A percentile compares a stretch with the other conserved stretches of the same genome.
Evolutionary conservation across 495 filamentous ascomycete genomes (phyloP).

Genomic region (Talaromyces wortmannii): DNA sequence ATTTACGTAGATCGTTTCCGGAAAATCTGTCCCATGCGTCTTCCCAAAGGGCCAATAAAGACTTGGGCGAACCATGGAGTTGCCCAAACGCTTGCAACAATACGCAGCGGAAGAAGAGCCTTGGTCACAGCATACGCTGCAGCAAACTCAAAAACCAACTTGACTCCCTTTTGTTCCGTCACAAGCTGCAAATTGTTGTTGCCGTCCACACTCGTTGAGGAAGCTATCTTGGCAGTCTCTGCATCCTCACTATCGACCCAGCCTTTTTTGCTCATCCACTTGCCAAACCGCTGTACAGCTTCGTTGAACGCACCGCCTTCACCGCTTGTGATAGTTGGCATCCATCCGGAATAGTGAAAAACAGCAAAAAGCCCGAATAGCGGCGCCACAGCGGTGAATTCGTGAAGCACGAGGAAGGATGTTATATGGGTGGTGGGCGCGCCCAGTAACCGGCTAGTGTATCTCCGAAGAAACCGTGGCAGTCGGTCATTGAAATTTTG

Average conservation of each 20-base stretch:
- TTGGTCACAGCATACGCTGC: conserved; percentile 89
- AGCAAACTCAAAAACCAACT: conserved; percentile 61
- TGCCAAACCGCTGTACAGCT: conserved; percentile 48
- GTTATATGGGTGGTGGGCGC: conserved; percentile 79
- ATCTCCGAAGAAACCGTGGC: conserved; percentile 53
- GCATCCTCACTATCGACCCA: conserved; percentile 49
- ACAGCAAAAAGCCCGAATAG: conserved; percentile 63
- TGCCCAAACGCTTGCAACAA: conserved; percentile 73
- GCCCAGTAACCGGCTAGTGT: conserved; percentile 58
- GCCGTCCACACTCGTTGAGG: conserved; percentile 5
- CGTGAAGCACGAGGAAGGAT: conserved; percentile 86
- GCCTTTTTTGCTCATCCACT: conserved; percentile 53
- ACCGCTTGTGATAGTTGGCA: conserved; percentile 47
- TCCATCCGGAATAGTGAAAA: conserved; percentile 70
- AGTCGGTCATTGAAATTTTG: conserved; percentile 53
- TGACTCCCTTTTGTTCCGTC: conserved; percentile 29
- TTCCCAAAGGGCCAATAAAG: conserved; percentile 44
- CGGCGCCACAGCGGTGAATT: conserved; percentile 79
- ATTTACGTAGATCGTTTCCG: conserved; percentile 15
- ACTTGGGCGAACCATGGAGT: conserved; percentile 90
- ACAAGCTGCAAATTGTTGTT: not conserved
- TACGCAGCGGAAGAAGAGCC: conserved; percentile 65
- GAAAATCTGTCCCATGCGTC: conserved; percentile 29
- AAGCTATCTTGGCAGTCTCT: conserved; percentile 18
- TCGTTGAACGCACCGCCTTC: conserved; percentile 38